Evolutionary conservation across 2,329 filamentous ascomycete genomes (phyloP), one percentile per base, ranked within the genome.

Genomic region (Macrophomina phaseolina): DNA sequence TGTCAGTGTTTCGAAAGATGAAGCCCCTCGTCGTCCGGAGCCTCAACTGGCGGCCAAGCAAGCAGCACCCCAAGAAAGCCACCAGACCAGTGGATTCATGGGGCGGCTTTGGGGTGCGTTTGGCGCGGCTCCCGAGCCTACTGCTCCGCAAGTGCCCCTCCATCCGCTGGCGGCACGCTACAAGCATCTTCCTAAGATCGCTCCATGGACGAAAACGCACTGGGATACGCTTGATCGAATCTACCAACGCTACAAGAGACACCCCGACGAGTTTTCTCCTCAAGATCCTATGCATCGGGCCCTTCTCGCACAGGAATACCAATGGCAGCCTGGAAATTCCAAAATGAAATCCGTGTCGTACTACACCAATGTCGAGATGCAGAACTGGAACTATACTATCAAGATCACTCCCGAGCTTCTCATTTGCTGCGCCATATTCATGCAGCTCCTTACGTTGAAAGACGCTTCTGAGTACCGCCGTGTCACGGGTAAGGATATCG

Each of bases 131-230:
- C 30, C 67, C n/a, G 49, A 64, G 8, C 64, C 67, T 7, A 45
- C 69, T 2, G 66, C 45, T 67, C 70, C n/a, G 68, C 64, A 18
- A 36, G 36, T 30, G n/a, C 67, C 65, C n/a, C 51, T 67, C 1
- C 76, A 77, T 45, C 77, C 77, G 0, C 69, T 74, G 5, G 69
- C 73, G 14, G 36, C 32, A 16, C 56, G 45, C 28, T 69, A 14
- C 71, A 73, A 49, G 71, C 75, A 71, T 7, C 71, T 80, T 0
- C 78, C 78, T 7, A 74, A 73, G 34, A 48, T 76, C 18, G 73
- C 78, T 51, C 78, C 78, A 4, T 80, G 78, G 76, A 79, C 78
- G 40, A 76, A 76, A 46, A 78, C 78, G 0, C 78, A 80, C 68
- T 80, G 78, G 71, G 76, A 76, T 32, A 72, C 72, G 4, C 74